Base-by-base conservation (phyloP, 306 rosid genomes). In the Fagus sylvatica region DNA sequence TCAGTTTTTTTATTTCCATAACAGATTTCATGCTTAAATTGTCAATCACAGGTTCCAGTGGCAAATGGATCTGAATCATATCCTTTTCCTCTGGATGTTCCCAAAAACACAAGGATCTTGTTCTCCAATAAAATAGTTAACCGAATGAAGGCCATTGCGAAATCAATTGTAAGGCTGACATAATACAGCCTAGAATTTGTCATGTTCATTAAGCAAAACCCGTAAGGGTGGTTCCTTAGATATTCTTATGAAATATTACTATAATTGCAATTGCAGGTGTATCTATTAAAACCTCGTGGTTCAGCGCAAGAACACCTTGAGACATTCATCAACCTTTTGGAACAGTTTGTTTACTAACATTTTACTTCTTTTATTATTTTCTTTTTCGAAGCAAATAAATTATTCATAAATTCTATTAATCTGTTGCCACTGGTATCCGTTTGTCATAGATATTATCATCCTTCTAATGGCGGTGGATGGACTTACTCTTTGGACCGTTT, bases 391-490 rank as follows among this genome's bases (percentile, higher is more conserved):
- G 75, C 49, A 32, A 42, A 1, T 75, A 49, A 60, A 73, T 78
- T 74, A 77, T 72, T 17, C 40, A 48, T 64, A 69, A 56, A 68
- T 72, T 56, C 48, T 32, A 49, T 78, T 79, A 59, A 71, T 69
- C 16, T 41, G 48, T 68, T 68, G 69, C 51, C 53, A 54, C 48
- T 41, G 54, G 55, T n/a, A 3, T 76, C 69, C 71, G 10, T 79
- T 46, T 84, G 32, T 74, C 86, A 73, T 78, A 96, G 99, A 86
- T 93, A 93, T 74, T 96, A 96, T 84, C 99, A 96, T 83, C 99
- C 99, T 76, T 96, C 99, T 71, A 96, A 96, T 66, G 99, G 97
- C 55, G 99, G 99, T 69, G 96, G 96, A 17, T 96, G 99, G 99
- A 96, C 99, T 67, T 93, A 91, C 72, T 85, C 95, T 28, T 80